A percentile compares a stretch with the other conserved stretches of the same genome.
Evolutionary conservation across 192 early-diverging fungal genomes (phyloP).

Genomic region (Gryganskiella cystojenkinii): DNA sequence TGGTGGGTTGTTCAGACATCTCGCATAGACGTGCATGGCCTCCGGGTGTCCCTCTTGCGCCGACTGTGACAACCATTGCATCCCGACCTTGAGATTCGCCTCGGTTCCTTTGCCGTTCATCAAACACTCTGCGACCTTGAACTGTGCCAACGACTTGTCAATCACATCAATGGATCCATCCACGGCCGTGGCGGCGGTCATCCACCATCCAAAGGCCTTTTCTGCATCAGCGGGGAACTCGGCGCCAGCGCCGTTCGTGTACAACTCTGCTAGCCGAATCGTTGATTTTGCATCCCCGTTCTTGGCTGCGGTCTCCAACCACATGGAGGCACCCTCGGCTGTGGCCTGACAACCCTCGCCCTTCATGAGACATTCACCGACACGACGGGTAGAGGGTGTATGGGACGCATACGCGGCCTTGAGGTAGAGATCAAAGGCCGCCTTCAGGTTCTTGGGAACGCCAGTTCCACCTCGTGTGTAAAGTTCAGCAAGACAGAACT

Average conservation of each 20-base stretch:
- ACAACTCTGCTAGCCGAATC: conserved; percentile 44
- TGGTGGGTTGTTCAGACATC: conserved; percentile 36
- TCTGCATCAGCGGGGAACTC: conserved; percentile 41
- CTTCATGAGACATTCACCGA: conserved; percentile 48
- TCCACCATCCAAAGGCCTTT: conserved; percentile 56
- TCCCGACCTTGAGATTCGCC: conserved; percentile 46
- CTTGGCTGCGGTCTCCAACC: conserved; percentile 49
- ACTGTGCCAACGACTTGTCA: conserved; percentile 65
- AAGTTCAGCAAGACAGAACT: conserved; percentile 63
- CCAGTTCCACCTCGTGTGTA: conserved; percentile 67
- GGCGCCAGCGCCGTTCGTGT: conserved; percentile 26
- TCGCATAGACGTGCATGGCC: conserved; percentile 49
- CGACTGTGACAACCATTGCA: conserved; percentile 47
- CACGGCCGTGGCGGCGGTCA: conserved; percentile 42
- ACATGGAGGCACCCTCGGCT: conserved; percentile 51
- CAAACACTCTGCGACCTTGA: conserved; percentile 71
- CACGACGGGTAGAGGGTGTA: conserved; percentile 38
- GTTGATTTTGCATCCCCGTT: conserved; percentile 51
- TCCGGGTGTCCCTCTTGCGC: conserved; percentile 53
- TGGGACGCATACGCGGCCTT: conserved; percentile 67
- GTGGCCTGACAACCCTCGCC: conserved; percentile 50
- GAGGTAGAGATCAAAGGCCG: conserved; percentile 73
- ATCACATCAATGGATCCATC: conserved; percentile 51
- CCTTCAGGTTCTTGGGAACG: conserved; percentile 60
- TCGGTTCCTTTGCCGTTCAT: conserved; percentile 57